Evolutionary conservation across 2,329 filamentous ascomycete genomes (phyloP).

Genomic region (Reticulascus tulasneorum): DNA sequence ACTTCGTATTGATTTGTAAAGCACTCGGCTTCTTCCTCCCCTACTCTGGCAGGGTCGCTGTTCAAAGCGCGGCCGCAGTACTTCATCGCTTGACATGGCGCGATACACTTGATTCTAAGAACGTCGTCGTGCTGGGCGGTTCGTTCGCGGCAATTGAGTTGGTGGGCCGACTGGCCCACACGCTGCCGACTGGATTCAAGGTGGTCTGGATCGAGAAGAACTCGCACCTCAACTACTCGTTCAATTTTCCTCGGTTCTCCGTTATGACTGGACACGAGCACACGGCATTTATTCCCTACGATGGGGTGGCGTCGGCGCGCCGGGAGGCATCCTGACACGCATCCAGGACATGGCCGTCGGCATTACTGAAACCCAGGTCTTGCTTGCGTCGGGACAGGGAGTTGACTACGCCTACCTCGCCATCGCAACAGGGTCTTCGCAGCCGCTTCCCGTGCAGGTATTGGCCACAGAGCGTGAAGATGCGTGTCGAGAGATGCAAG

Average conservation of each 20-base stretch:
- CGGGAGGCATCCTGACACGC: no score
- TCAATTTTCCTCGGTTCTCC: constrained; percentile 38
- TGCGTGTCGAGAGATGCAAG: no score
- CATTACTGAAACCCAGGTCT: no score
- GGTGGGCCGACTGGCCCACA: constrained; percentile 28
- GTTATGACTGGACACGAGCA: constrained; percentile 37
- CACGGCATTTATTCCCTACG: constrained; percentile 45
- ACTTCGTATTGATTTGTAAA: no score
- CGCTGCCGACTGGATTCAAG: constrained; percentile 37
- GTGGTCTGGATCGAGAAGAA: constrained; percentile 44
- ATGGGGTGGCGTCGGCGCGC: no score
- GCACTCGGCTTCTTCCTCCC: constrained; percentile 1
- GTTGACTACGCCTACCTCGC: no score
- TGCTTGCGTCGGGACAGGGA: no score
- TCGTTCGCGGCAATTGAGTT: constrained; percentile 37
- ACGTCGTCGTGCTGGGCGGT: constrained; percentile 38
- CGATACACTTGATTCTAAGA: constrained; percentile 19
- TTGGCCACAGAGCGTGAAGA: no score
- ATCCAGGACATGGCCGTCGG: no score
- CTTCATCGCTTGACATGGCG: constrained; percentile 5
- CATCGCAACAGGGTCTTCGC: no score
- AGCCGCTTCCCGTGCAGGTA: no score
- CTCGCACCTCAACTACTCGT: constrained; percentile 43
- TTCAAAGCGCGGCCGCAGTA: no score
- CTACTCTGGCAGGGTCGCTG: constrained; percentile 1